Percentiles rank a stretch among this genome's conserved stretches.
These are phyloP conservation scores for Tetracladium setigerum DNA, from an alignment of 495 filamentous ascomycete genomes.

Conservation along the genomic window DNA sequence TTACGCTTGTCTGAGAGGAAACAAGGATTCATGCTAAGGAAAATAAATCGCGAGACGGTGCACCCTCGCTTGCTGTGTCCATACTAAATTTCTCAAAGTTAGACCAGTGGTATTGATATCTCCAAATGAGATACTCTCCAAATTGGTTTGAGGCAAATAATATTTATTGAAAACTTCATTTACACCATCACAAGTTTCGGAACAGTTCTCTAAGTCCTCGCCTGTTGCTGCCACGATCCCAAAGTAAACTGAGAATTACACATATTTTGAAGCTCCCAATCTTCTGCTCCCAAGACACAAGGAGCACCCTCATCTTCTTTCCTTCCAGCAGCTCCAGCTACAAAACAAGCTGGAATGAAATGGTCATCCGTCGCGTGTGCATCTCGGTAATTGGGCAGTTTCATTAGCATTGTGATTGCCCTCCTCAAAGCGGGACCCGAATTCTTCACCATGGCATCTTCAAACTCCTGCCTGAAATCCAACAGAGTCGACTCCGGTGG, in stretches of 20 bases:
- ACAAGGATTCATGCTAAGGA: too few relatives aligned
- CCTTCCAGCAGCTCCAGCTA: slow-evolving; percentile 45
- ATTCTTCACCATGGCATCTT: slow-evolving; percentile 41
- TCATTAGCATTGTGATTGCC: slow-evolving; percentile 50
- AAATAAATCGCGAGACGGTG: too few relatives aligned
- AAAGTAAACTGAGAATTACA: slow-evolving; percentile 53
- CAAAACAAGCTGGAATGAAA: slow-evolving; percentile 51
- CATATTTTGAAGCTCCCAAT: slow-evolving; percentile 60
- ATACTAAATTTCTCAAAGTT: too few relatives aligned
- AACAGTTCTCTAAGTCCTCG: too few relatives aligned
- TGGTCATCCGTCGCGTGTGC: slow-evolving; percentile 60
- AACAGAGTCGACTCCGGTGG: slow-evolving; percentile 48
- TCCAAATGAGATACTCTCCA: too few relatives aligned
- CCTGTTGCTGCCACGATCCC: slow-evolving; percentile 18
- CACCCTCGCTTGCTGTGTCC: too few relatives aligned
- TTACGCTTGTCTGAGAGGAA: too few relatives aligned
- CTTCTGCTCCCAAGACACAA: slow-evolving; percentile 43
- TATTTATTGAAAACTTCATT: too few relatives aligned
- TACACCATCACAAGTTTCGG: too few relatives aligned
- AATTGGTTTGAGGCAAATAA: too few relatives aligned
- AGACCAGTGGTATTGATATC: too few relatives aligned
- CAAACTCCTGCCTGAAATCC: slow-evolving; percentile 52
- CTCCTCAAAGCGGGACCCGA: slow-evolving; percentile 36
- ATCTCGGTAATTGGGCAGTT: slow-evolving; percentile 50
- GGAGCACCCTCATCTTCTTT: slow-evolving; percentile 36